phyloP scores from a whole-genome alignment of 2,329 filamentous ascomycete genomes.

The Ophiocordyceps sinensis region DNA sequence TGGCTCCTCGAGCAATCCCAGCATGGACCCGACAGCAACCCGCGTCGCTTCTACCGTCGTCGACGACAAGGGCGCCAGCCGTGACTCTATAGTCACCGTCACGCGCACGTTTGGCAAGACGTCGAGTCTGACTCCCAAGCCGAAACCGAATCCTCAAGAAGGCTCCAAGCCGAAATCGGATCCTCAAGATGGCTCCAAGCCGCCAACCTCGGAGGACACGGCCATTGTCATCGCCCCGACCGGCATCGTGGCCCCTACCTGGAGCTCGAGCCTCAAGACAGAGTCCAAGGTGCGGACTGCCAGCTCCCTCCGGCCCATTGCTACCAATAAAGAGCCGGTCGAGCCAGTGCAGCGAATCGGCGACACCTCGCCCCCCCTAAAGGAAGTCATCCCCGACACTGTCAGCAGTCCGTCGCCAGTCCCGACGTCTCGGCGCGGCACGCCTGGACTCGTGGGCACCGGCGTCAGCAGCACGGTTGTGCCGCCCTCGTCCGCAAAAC shows the following conservation, averaged over 20 bases:
- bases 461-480: not conserved
- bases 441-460: not conserved
- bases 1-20: not conserved
- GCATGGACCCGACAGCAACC: not conserved
- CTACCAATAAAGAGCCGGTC: not conserved
- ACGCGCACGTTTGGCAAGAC: too few species aligned
- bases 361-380: not conserved
- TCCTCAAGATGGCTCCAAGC: not conserved
- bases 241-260: constrained; percentile 8
- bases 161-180: not conserved
- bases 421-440: not conserved
- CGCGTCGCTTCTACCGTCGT: not conserved
- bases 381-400: too few species aligned
- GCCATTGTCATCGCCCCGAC: constrained; percentile 13
- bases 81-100: too few species aligned
- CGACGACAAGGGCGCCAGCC: not conserved
- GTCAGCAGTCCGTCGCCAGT: not conserved
- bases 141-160: not conserved
- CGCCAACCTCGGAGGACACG: constrained; percentile 1
- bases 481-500: not conserved
- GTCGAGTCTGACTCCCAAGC: not conserved
- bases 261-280: not conserved
- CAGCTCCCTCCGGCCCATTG: not conserved
- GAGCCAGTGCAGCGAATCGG: not conserved
- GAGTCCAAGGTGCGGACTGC: not conserved